phyloP scores from a whole-genome alignment of 768 basidiomycete genomes.

The Naganishia vishniacii region DNA sequence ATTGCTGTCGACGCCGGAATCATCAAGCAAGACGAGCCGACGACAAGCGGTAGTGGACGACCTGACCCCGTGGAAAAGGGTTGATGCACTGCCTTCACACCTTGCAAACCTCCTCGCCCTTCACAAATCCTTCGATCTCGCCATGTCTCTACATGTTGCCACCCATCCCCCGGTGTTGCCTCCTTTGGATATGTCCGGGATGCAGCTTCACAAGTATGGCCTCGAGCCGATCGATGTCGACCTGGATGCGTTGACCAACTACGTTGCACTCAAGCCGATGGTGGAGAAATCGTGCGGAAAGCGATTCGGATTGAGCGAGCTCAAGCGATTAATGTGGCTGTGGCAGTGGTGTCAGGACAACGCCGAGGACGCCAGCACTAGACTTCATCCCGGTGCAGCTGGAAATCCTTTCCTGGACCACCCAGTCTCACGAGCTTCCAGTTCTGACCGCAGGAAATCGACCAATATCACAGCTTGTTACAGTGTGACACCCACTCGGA shows the following conservation, averaged over 20 bases:
- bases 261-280: slow-evolving; percentile 37
- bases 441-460: background rate
- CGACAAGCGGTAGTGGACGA: slow-evolving; percentile 3
- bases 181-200: slow-evolving; percentile 27
- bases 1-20: slow-evolving; percentile 10
- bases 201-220: slow-evolving; percentile 1
- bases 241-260: slow-evolving; percentile 41
- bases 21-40: background rate
- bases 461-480: slow-evolving; percentile 25
- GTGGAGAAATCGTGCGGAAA: slow-evolving; percentile 40
- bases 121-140: slow-evolving; percentile 44
- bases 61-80: slow-evolving; percentile 2
- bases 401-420: background rate
- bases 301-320: slow-evolving; percentile 41
- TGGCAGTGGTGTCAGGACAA: slow-evolving; percentile 44
- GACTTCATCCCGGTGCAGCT: background rate
- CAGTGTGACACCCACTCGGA: slow-evolving; percentile 41
- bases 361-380: slow-evolving; percentile 23
- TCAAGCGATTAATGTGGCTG: slow-evolving; percentile 43
- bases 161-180: slow-evolving; percentile 46
- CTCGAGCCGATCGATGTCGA: slow-evolving; percentile 27
- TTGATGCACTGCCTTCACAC: slow-evolving; percentile 37
- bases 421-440: background rate
- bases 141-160: slow-evolving; percentile 43
- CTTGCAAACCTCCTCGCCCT: slow-evolving; percentile 42